Evolutionary conservation across 192 early-diverging fungal species (phyloP).

Genomic region (Blastocladiella britannica): DNA sequence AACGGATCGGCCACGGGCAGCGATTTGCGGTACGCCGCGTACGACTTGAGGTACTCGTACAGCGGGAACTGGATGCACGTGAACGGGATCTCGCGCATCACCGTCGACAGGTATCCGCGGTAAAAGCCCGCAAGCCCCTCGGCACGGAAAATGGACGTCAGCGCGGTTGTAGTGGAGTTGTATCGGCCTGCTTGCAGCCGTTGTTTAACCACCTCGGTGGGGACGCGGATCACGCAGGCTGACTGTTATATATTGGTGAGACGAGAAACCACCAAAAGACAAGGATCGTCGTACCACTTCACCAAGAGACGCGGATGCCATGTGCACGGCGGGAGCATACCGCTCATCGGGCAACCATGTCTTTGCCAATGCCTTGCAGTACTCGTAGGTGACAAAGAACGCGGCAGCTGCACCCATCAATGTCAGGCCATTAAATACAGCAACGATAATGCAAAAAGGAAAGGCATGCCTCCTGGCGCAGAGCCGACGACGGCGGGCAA

Average conservation of each 20-base stretch:
- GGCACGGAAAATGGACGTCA: constrained; percentile 33
- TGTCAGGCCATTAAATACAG: no score
- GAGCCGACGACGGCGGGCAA: constrained; percentile 81
- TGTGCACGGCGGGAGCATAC: constrained; percentile 51
- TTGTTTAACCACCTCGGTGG: constrained; percentile 90
- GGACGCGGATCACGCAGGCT: constrained; percentile 83
- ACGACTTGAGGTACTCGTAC: constrained; percentile 71
- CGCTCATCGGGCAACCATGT: constrained; percentile 15
- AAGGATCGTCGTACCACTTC: constrained; percentile 47
- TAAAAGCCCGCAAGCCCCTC: constrained; percentile 78
- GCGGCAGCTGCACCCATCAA: constrained; percentile 28
- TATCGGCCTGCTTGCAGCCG: constrained; percentile 80
- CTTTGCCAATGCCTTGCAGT: constrained; percentile 34
- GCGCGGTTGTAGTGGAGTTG: constrained; percentile 31
- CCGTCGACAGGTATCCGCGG: constrained; percentile 73
- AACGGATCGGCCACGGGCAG: constrained; percentile 32
- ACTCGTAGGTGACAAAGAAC: constrained; percentile 88
- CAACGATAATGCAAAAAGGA: neutral
- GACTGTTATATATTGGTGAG: no score
- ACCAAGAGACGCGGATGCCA: constrained; percentile 71
- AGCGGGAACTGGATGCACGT: constrained; percentile 90
- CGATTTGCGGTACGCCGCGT: constrained; percentile 9
- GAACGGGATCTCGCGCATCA: constrained; percentile 89
- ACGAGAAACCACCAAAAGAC: no score
- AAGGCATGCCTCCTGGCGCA: constrained; percentile 50